phyloP scores from a whole-genome alignment of 495 filamentous ascomycete genomes.

The Talaromyces thailandensis region DNA sequence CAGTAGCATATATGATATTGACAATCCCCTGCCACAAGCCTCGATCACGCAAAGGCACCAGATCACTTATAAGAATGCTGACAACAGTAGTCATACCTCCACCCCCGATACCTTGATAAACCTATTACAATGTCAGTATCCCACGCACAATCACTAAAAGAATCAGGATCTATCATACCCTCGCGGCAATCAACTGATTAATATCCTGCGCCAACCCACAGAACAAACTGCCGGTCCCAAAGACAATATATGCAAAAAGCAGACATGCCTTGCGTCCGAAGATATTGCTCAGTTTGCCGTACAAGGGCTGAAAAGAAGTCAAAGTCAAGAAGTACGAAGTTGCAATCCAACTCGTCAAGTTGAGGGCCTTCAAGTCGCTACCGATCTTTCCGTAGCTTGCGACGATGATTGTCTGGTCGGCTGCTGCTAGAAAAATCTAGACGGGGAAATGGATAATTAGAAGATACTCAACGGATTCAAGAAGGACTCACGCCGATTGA shows the following conservation, averaged over 20 bases:
- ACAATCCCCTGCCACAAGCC: slow-evolving; percentile 77
- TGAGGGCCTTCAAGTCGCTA: slow-evolving; percentile 68
- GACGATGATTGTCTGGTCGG: slow-evolving; percentile 78
- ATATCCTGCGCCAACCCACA: slow-evolving; percentile 68
- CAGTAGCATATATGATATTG: slow-evolving; percentile 69
- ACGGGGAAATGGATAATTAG: not conserved
- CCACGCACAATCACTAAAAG: not conserved
- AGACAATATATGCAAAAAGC: slow-evolving; percentile 63
- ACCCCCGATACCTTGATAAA: slow-evolving; percentile 67
- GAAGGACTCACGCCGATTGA: slow-evolving; percentile 40
- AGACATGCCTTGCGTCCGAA: slow-evolving; percentile 74
- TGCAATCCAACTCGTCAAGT: slow-evolving; percentile 77
- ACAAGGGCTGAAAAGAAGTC: slow-evolving; percentile 71
- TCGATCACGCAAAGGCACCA: slow-evolving; percentile 65
- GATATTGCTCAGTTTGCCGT: slow-evolving; percentile 72
- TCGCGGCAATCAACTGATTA: slow-evolving; percentile 58
- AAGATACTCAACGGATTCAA: not conserved
- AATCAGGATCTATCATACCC: slow-evolving; percentile 22
- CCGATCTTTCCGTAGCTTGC: slow-evolving; percentile 74
- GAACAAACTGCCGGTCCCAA: slow-evolving; percentile 62
- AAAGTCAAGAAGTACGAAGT: slow-evolving; percentile 73
- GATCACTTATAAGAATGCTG: slow-evolving; percentile 68
- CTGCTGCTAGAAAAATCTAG: slow-evolving; percentile 60
- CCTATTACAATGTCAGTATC: slow-evolving; percentile 9
- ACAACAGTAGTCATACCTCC: slow-evolving; percentile 82